Base-by-base conservation (phyloP, 495 filamentous ascomycete species). In the Glutinoglossum americanum region DNA sequence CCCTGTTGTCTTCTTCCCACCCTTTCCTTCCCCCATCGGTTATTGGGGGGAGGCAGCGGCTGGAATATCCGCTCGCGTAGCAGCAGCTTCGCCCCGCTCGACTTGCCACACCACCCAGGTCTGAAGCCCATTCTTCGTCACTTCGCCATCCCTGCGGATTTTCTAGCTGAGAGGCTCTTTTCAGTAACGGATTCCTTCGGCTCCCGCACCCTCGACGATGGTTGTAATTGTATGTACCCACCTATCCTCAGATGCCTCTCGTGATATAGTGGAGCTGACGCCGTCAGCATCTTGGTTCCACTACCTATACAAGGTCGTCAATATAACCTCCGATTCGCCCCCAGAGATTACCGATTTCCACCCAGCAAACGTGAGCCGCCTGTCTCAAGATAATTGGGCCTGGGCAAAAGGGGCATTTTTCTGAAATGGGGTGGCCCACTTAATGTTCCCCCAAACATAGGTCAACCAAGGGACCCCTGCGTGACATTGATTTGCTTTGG, bases 81-180 rank as follows among this genome's bases (percentile, higher is more conserved):
- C 37, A n/a, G 8, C n/a, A 49, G n/a, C 6, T 49, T 49, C 19
- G 47, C 47, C 1, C 47, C 49, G 71, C 47, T 49, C 2, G 47
- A 49, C 25, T 3, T 9, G 7, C 47, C 10, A 10, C 6, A 9
- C 2, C 8, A 23, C 21, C 19, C 8, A 1, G n/a, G 47, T 23
- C 47, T 49, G 2, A 9, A 3, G n/a, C 7, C 47, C 2, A 3
- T 49, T 4, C 25, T 49, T 49, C 47, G n/a, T 1, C 47, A 25
- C 3, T 49, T 23, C 47, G n/a, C 5, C 25, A 27, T 49, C 21
- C 47, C 47, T 25, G 47, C 19, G 1, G 47, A 49, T 23, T 49
- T 49, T 23, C 7, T 49, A 2, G n/a, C 47, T n/a, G 47, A 49
- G 47, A 9, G 47, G 47, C 47, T 49, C 6, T n/a, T 15, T 25